Evolutionary conservation across 805 yeast genomes (phyloP), one percentile per base, ranked within the genome.

Genomic region (Martiniozyma abietophila): DNA sequence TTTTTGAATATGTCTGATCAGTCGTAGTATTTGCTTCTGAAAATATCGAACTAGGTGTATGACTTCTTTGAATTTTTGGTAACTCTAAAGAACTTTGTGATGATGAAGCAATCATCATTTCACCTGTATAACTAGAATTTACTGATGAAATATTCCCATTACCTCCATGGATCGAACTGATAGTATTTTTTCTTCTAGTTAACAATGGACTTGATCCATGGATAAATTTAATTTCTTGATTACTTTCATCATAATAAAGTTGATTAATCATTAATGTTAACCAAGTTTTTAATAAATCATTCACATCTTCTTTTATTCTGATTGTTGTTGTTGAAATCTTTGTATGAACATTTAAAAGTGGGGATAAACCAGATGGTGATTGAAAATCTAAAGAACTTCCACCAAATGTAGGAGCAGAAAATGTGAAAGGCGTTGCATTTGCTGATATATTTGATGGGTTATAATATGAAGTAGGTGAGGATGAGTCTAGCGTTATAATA

Each of bases 211-310:
- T 38, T 6, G 33, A 18, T 1, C 41, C 38, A 8, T 39, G 40
- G 8, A 58, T 42, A 57, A 56, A 31, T 51, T 53, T 44, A 40
- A 65, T 41, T 16, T 47, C 47, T 10, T 47, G 48, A 5, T 50
- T 49, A 24, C 29, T 31, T 5, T 51, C 54, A 31, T 59, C 59
- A 31, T 51, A 44, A 35, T 48, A 50, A 25, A 42, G 27, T 27
- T 46, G 52, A 11, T 42, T 47, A 20, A 49, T 36, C 37, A 47
- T 40, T 1, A 46, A 38, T 16, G 43, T 41, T 51, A 75, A 54
- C 2, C 76, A 73, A 11, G 48, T 42, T 27, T 55, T 56, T 15
- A 74, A 45, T 22, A 72, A 57, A 16, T 68, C 73, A 27, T 59
- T 54, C 2, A 74, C 46, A 29, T 71, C 75, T 18, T 58, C 58